Conservation (phyloP, 2,329 filamentous ascomycete genomes). For the Colletotrichum incanum region DNA sequence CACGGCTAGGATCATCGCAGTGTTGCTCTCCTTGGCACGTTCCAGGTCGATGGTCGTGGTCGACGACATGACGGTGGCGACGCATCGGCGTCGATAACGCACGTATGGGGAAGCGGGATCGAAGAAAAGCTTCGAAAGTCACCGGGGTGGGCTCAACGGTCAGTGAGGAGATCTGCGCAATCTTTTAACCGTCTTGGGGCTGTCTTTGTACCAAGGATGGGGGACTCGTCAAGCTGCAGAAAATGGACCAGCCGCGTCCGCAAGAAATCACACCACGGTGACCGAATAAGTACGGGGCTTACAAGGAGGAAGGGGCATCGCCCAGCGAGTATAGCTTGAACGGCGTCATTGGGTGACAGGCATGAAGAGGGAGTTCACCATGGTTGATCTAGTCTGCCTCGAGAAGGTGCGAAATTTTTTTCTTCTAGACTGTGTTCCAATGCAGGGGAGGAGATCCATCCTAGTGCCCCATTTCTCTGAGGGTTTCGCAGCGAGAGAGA, state of each 20-base stretch:
- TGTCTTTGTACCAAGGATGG: not conserved
- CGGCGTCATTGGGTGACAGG: not conserved
- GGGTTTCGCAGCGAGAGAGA: not conserved
- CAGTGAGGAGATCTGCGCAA: constrained; percentile 10
- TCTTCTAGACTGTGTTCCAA: constrained; percentile 12
- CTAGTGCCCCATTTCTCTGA: not conserved
- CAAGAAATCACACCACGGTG: constrained; percentile 7
- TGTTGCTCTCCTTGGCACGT: constrained; percentile 48
- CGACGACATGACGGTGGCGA: constrained; percentile 22
- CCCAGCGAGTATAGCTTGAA: not conserved
- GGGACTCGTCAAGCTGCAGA: not conserved
- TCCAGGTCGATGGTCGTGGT: constrained; percentile 38
- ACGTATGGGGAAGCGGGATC: not conserved
- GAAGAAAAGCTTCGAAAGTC: not conserved
- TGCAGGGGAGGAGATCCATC: constrained; percentile 1
- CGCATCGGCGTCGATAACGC: constrained; percentile 8
- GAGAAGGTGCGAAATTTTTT: not conserved
- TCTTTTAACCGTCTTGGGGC: constrained; percentile 28
- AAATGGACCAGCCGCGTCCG: not conserved
- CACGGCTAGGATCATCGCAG: constrained; percentile 46
- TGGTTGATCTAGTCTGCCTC: not conserved
- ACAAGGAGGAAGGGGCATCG: not conserved
- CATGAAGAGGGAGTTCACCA: not conserved
- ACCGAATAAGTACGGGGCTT: not conserved
- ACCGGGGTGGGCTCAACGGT: constrained; percentile 1